Percentiles rank a stretch among this genome's conserved stretches.
These are phyloP conservation scores for Nannizzia gypsea DNA, from an alignment of 2,329 filamentous ascomycete genomes.

Conservation along the genomic window DNA sequence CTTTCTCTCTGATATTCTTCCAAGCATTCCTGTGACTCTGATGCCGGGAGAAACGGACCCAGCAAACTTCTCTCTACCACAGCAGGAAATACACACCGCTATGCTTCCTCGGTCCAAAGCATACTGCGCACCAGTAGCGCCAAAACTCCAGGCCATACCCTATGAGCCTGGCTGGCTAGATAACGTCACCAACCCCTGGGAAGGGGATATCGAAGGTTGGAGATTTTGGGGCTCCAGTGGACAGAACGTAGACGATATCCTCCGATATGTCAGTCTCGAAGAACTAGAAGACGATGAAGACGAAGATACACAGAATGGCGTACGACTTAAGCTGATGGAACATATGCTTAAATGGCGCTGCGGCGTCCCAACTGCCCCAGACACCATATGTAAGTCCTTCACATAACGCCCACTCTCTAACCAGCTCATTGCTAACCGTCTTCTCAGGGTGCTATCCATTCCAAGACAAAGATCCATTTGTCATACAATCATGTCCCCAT, in stretches of 20 bases:
- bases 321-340: constrained; percentile 82
- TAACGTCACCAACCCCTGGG: constrained; percentile 83
- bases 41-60: constrained; percentile 77
- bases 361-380: constrained; percentile 83
- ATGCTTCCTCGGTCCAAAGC: constrained; percentile 70
- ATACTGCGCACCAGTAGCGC: constrained; percentile 42
- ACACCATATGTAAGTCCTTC: constrained; percentile 70
- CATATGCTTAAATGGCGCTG: constrained; percentile 86
- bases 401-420: neutral
- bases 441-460: constrained; percentile 81
- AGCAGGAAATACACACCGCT: constrained; percentile 84
- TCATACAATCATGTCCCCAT: constrained; percentile 74
- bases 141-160: constrained; percentile 21
- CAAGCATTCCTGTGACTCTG: constrained; percentile 76
- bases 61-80: constrained; percentile 77
- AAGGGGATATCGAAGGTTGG: constrained; percentile 83
- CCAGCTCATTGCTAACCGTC: neutral
- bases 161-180: constrained; percentile 64
- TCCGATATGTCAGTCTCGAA: constrained; percentile 66
- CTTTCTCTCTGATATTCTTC: constrained; percentile 69
- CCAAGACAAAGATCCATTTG: constrained; percentile 83
- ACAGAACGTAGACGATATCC: constrained; percentile 87
- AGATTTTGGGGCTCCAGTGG: constrained; percentile 75
- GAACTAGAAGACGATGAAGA: constrained; percentile 18
- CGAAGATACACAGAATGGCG: constrained; percentile 43